Conservation (phyloP, 2,329 filamentous ascomycete species). For the Zasmidium angulare region DNA sequence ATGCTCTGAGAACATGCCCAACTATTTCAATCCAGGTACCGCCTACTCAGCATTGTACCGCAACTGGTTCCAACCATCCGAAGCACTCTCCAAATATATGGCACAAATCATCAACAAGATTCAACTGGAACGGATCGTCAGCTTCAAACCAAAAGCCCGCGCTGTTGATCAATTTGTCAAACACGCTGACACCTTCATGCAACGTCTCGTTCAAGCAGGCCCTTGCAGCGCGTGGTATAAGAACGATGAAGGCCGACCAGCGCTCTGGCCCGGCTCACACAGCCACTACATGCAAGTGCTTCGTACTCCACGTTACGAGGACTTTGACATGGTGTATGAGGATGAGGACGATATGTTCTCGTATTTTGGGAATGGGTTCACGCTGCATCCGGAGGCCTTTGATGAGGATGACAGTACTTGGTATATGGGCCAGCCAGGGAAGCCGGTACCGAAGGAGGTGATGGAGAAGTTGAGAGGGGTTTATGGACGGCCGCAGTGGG, state of each 20-base stretch:
- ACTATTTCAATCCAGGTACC: constrained; percentile 21
- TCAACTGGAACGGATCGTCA: constrained; percentile 18
- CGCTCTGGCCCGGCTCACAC: constrained; percentile 18
- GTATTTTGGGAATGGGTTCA: constrained; percentile 21
- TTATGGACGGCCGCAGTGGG: constrained; percentile 1
- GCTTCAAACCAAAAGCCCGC: constrained; percentile 11
- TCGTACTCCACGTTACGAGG: constrained; percentile 19
- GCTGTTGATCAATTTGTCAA: constrained; percentile 22
- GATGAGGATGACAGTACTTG: constrained; percentile 16
- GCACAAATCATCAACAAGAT: constrained; percentile 21
- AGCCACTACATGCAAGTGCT: constrained; percentile 15
- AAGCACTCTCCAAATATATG: constrained; percentile 19
- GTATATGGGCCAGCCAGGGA: constrained; percentile 16
- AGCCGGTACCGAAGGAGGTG: constrained; percentile 2
- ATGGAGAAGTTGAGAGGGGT: constrained; percentile 18
- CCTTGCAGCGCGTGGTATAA: constrained; percentile 23
- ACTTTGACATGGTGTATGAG: constrained; percentile 21
- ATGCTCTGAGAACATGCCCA: constrained; percentile 19
- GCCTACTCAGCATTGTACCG: constrained; percentile 18
- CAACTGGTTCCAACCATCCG: constrained; percentile 18
- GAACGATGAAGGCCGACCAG: constrained; percentile 10
- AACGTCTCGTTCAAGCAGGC: constrained; percentile 10
- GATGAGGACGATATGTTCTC: constrained; percentile 22
- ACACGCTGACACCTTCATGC: constrained; percentile 15
- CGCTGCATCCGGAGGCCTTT: constrained; percentile 13